These are phyloP conservation scores for Suhomyces yuchorum DNA, from an alignment of 1,139 yeast species.

Conservation along the genomic window DNA sequence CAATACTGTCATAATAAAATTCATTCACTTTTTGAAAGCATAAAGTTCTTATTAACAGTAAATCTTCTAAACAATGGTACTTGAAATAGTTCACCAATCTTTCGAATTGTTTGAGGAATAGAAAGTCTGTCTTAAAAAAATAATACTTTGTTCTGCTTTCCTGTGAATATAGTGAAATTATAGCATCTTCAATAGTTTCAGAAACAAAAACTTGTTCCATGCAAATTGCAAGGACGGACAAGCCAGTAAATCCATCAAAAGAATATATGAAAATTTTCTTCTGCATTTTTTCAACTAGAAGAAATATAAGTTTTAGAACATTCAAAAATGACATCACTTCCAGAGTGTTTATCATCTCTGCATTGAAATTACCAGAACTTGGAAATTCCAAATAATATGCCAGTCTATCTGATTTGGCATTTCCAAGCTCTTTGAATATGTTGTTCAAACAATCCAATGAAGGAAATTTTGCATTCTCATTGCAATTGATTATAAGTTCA, in stretches of 20 bases:
- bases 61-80: slow-evolving; percentile 12
- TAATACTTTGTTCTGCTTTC: slow-evolving; percentile 27
- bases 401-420: slow-evolving; percentile 9
- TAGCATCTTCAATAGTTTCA: slow-evolving; percentile 25
- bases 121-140: slow-evolving; percentile 35
- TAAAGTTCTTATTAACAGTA: slow-evolving; percentile 6
- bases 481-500: slow-evolving; percentile 38
- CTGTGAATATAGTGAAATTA: slow-evolving; percentile 16
- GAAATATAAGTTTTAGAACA: slow-evolving; percentile 33
- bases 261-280: slow-evolving; percentile 36
- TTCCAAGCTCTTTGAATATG: slow-evolving; percentile 18
- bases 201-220: slow-evolving; percentile 17
- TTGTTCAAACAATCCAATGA: slow-evolving; percentile 20
- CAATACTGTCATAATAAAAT: slow-evolving; percentile 12
- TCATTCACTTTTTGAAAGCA: slow-evolving; percentile 18
- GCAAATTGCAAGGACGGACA: slow-evolving; percentile 33
- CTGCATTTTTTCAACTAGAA: slow-evolving; percentile 22
- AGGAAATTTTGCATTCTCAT: slow-evolving; percentile 38
- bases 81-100: slow-evolving; percentile 29
- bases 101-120: slow-evolving; percentile 37
- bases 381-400: slow-evolving; percentile 39
- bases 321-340: slow-evolving; percentile 36
- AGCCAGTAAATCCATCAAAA: slow-evolving; percentile 47
- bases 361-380: slow-evolving; percentile 31
- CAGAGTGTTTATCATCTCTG: slow-evolving; percentile 25